Conservation (phyloP, 352 stramenopile species). For the Phytophthora melonis region DNA sequence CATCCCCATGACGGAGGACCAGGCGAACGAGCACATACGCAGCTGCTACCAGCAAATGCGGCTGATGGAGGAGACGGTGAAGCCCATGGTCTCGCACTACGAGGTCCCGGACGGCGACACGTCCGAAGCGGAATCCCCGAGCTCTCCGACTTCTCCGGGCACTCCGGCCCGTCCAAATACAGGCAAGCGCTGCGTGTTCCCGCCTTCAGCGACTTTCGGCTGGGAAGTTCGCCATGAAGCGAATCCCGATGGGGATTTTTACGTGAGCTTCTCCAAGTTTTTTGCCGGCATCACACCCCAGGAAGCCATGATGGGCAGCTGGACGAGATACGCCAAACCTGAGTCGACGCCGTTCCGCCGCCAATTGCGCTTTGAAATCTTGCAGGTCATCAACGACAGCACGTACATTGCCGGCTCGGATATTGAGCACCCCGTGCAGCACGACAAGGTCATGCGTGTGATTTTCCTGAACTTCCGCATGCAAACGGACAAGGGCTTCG, state of each 20-base stretch:
- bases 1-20: slow-evolving; percentile 59
- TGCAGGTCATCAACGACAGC: slow-evolving; percentile 63
- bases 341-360: slow-evolving; percentile 43
- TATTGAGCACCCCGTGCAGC: slow-evolving; percentile 58
- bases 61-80: slow-evolving; percentile 56
- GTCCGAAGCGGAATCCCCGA: slow-evolving; percentile 23
- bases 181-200: slow-evolving; percentile 41
- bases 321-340: slow-evolving; percentile 41
- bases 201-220: slow-evolving; percentile 60
- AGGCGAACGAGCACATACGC: slow-evolving; percentile 63
- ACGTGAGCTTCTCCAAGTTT: slow-evolving; percentile 62
- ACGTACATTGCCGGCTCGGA: slow-evolving; percentile 55
- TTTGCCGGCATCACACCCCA: slow-evolving; percentile 50
- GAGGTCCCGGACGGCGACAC: slow-evolving; percentile 43
- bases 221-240: slow-evolving; percentile 59
- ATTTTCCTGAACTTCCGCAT: slow-evolving; percentile 59
- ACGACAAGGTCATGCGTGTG: slow-evolving; percentile 60
- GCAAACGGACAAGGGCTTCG: slow-evolving; percentile 60
- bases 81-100: slow-evolving; percentile 41
- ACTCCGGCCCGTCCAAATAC: slow-evolving; percentile 2
- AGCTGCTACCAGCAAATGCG: slow-evolving; percentile 68
- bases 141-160: slow-evolving; percentile 21
- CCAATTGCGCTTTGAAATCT: slow-evolving; percentile 50
- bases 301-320: slow-evolving; percentile 55
- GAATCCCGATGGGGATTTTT: slow-evolving; percentile 50